Percentiles rank a stretch among this genome's conserved stretches.
phyloP scores from a whole-genome alignment of 495 filamentous ascomycete species.

The Penicillium canariense region DNA sequence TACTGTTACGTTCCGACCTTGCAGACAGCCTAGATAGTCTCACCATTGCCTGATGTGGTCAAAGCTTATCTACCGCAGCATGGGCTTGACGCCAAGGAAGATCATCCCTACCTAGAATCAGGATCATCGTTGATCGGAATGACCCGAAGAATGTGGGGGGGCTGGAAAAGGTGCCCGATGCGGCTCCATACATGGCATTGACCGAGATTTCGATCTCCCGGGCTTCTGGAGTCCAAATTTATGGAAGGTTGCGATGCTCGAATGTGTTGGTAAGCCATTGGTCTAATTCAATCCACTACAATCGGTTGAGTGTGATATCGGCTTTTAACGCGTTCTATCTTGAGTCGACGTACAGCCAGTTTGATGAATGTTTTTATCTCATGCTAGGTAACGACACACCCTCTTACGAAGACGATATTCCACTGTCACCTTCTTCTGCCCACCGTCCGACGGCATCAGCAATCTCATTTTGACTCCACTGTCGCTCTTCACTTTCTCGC shows the following conservation, averaged over 20 bases:
- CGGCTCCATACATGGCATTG: conserved; percentile 40
- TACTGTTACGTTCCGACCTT: conserved; percentile 10
- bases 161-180: conserved; percentile 44
- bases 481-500: conserved; percentile 51
- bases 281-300: not conserved
- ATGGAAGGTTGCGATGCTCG: conserved; percentile 46
- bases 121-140: conserved; percentile 38
- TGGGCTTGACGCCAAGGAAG: conserved; percentile 12
- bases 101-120: conserved; percentile 33
- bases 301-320: not conserved
- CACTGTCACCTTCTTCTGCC: conserved; percentile 30
- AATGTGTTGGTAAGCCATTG: conserved; percentile 31
- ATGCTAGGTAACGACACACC: conserved; percentile 24
- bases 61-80: conserved; percentile 18
- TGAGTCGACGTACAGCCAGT: conserved; percentile 17
- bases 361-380: conserved; percentile 31
- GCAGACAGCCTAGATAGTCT: conserved; percentile 8
- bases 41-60: conserved; percentile 9
- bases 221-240: conserved; percentile 40
- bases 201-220: conserved; percentile 35
- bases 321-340: not conserved
- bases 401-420: conserved; percentile 16
- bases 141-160: conserved; percentile 35
- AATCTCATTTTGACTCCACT: conserved; percentile 46
- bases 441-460: conserved; percentile 39